These are phyloP conservation scores for Spiraea crenata DNA, from an alignment of 331 rosid genomes.

Conservation along the genomic window DNA sequence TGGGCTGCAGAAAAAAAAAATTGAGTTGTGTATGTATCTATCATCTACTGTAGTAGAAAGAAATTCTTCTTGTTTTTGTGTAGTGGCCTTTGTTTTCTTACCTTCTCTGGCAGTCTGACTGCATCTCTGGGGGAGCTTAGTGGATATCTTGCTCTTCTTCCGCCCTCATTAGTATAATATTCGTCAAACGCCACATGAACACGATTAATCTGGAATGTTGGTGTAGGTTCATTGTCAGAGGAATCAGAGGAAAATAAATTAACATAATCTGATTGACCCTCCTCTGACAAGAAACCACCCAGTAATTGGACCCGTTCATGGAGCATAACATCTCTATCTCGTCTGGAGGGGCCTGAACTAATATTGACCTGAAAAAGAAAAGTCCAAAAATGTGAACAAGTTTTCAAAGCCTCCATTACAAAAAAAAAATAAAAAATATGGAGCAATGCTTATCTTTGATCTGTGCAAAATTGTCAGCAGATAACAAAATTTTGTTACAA, in stretches of 20 bases:
- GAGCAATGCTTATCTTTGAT: background rate
- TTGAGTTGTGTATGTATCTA: no score
- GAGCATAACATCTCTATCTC: background rate
- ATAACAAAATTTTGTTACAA: background rate
- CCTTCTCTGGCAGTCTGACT: constrained; percentile 16
- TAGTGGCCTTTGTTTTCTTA: constrained; percentile 25
- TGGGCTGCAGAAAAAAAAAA: no score
- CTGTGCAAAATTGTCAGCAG: background rate
- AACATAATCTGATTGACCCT: background rate
- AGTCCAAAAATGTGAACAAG: background rate
- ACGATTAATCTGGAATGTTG: no score
- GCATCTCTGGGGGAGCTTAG: no score
- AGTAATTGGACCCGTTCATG: no score
- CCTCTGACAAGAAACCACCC: no score
- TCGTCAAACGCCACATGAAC: background rate
- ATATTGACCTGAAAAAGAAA: background rate
- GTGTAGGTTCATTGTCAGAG: background rate
- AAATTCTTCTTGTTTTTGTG: background rate
- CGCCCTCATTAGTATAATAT: background rate
- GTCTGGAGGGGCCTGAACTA: background rate
- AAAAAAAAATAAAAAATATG: no score
- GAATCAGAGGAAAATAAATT: constrained; percentile 1
- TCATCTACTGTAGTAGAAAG: background rate
- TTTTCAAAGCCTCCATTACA: background rate
- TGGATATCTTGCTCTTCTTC: background rate